Percentiles rank a stretch among this genome's conserved stretches.
phyloP scores from a whole-genome alignment of 202 grass and related monocot genomes.

The Zizania palustris region DNA sequence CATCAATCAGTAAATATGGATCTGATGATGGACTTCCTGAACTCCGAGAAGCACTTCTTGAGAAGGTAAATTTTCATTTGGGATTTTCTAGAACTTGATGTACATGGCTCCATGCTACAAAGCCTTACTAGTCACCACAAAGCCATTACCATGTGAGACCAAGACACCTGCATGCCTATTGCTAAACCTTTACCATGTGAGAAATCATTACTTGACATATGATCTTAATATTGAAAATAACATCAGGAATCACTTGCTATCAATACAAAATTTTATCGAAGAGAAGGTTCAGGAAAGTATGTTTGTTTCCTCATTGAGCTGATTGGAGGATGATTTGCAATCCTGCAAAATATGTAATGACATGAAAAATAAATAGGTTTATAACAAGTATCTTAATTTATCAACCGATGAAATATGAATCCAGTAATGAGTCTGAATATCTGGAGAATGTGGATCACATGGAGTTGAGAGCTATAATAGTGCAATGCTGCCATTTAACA shows the following conservation, averaged over 20 bases:
- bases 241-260: slow-evolving; percentile 6
- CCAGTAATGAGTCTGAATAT: background rate
- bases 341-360: background rate
- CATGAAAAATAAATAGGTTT: background rate
- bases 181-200: background rate
- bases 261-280: slow-evolving; percentile 17
- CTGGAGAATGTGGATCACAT: background rate
- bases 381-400: slow-evolving; percentile 21
- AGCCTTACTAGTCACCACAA: background rate
- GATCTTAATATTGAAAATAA: slow-evolving; percentile 2
- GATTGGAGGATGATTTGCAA: background rate
- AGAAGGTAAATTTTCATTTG: slow-evolving; percentile 74
- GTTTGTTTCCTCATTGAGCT: background rate
- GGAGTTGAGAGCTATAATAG: background rate
- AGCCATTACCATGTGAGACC: background rate
- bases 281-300: background rate
- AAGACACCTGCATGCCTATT: background rate
- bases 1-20: slow-evolving; percentile 80
- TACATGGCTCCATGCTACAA: slow-evolving; percentile 17
- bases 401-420: background rate
- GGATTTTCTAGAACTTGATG: slow-evolving; percentile 9
- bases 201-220: slow-evolving; percentile 12
- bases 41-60: slow-evolving; percentile 76
- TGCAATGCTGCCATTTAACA: slow-evolving; percentile 3
- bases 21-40: slow-evolving; percentile 89